These are phyloP conservation scores for Trichoderma breve DNA, from an alignment of 2,329 filamentous ascomycete genomes.

Conservation along the genomic window DNA sequence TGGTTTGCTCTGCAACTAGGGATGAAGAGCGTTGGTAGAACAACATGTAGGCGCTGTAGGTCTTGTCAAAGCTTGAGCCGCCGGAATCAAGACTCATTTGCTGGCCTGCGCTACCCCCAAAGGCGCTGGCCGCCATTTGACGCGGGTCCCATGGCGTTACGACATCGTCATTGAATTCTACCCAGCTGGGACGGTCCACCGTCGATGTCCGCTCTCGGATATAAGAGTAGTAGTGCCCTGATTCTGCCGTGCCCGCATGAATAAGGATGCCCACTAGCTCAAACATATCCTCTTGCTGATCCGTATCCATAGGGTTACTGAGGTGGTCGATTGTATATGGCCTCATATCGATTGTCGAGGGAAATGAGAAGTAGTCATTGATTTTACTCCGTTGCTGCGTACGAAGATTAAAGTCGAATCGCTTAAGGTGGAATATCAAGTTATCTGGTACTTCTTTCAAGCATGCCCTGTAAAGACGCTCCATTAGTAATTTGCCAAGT, in stretches of 20 bases:
- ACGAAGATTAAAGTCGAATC: constrained; percentile 77
- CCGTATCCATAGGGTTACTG: constrained; percentile 54
- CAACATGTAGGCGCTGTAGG: constrained; percentile 92
- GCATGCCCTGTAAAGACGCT: constrained; percentile 61
- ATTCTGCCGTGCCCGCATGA: constrained; percentile 88
- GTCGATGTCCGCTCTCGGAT: constrained; percentile 73
- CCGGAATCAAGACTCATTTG: constrained; percentile 46
- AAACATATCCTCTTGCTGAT: constrained; percentile 69
- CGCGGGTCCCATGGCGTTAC: constrained; percentile 73
- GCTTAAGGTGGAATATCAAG: constrained; percentile 90
- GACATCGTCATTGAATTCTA: constrained; percentile 91
- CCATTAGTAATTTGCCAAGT: constrained; percentile 20
- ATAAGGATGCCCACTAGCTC: constrained; percentile 94
- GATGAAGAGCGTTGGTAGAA: constrained; percentile 85
- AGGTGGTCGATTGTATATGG: constrained; percentile 88
- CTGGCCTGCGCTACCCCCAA: constrained; percentile 64
- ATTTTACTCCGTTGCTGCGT: constrained; percentile 85
- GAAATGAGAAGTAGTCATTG: constrained; percentile 92
- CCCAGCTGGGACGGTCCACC: constrained; percentile 59
- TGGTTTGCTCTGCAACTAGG: constrained; percentile 50
- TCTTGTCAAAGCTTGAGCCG: constrained; percentile 59
- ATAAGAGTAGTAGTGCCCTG: constrained; percentile 96
- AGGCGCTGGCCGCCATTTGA: constrained; percentile 73
- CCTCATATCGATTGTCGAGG: constrained; percentile 76
- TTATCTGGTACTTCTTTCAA: constrained; percentile 91